Conservation (phyloP, 2,329 filamentous ascomycete genomes). For the Ceratocystis ficicola region DNA sequence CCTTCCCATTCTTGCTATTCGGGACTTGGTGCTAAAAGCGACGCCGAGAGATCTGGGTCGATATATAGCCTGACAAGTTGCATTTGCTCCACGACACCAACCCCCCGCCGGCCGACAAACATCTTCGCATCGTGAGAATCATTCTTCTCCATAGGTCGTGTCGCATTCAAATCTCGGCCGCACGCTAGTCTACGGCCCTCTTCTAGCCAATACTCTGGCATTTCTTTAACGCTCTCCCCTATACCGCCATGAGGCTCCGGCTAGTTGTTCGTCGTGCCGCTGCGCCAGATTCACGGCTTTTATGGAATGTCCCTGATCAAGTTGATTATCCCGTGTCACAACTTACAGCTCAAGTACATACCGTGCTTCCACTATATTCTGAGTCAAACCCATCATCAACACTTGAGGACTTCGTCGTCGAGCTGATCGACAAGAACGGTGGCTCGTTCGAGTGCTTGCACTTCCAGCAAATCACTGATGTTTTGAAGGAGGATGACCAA, state of each 20-base stretch:
- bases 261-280: slow-evolving; percentile 60
- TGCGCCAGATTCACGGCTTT: slow-evolving; percentile 57
- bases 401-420: slow-evolving; percentile 78
- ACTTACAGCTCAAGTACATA: slow-evolving; percentile 66
- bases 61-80: neutral
- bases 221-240: neutral
- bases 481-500: slow-evolving; percentile 74
- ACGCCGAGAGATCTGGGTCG: neutral
- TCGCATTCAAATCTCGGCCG: neutral
- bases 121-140: neutral
- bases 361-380: slow-evolving; percentile 54
- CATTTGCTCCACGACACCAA: no score
- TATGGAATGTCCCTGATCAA: slow-evolving; percentile 53
- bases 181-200: neutral
- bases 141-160: slow-evolving; percentile 4
- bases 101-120: neutral
- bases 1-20: neutral
- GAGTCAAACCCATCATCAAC: slow-evolving; percentile 58
- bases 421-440: slow-evolving; percentile 46
- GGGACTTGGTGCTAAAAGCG: neutral
- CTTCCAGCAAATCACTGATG: slow-evolving; percentile 56
- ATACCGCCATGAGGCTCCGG: slow-evolving; percentile 50
- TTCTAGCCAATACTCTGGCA: neutral
- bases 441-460: slow-evolving; percentile 74
- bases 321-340: slow-evolving; percentile 58